These are phyloP conservation scores for Phaseolus lunatus DNA, from an alignment of 306 rosid genomes.

Conservation along the genomic window DNA sequence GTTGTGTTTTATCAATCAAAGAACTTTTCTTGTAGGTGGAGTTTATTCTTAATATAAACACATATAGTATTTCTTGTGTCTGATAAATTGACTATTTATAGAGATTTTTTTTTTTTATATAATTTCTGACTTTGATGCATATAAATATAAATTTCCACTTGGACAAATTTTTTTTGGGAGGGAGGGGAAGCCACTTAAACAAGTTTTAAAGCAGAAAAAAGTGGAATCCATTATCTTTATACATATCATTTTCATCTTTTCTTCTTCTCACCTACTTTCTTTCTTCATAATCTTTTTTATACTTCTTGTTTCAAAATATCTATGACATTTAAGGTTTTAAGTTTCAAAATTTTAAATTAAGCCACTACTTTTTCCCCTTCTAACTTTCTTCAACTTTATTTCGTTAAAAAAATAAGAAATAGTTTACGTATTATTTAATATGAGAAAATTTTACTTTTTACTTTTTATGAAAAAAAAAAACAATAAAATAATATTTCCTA, in stretches of 20 bases:
- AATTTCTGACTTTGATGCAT: background rate
- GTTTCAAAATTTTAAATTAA: background rate
- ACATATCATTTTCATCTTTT: background rate
- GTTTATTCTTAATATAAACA: background rate
- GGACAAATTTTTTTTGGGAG: background rate
- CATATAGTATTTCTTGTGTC: background rate
- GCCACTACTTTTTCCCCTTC: background rate
- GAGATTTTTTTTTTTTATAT: no score
- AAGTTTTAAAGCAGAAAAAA: background rate
- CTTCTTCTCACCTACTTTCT: background rate
- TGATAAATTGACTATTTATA: background rate
- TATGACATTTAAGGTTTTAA: background rate
- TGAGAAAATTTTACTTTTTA: background rate
- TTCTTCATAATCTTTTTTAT: background rate
- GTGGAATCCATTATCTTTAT: slow-evolving; percentile 1
- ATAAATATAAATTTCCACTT: background rate
- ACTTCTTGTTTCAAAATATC: background rate
- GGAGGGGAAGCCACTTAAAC: background rate
- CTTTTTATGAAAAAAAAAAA: no score
- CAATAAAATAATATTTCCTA: no score
- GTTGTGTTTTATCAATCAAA: no score
- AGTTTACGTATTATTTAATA: background rate
- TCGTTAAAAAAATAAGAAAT: background rate
- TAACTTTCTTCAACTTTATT: background rate
- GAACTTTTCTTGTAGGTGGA: no score